Base-by-base conservation (phyloP, 1,284 basidiomycete species). In the Pisolithus thermaeus region DNA sequence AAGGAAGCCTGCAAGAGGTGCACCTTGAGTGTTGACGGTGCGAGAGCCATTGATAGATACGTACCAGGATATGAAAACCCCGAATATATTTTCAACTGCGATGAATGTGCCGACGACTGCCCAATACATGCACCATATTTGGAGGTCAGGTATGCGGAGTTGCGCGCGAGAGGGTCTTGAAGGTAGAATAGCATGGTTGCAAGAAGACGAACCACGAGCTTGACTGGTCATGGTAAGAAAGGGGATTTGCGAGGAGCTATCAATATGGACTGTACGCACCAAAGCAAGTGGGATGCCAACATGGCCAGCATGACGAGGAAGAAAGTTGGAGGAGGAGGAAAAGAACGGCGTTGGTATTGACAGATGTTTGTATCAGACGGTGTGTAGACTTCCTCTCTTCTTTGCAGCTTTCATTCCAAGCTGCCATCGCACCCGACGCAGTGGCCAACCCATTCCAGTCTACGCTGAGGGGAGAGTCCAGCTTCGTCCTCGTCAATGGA, bases 181-280 rank as follows among this genome's bases (percentile, higher is more conserved):
- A 84, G 4, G 84, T 86, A 4, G 74, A 67, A 57, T 78, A 87
- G 56, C 71, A 75, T 0, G 84, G 84, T 3, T 86, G 67, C 1
- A 81, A 69, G 61, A 84, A 83, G 1, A 78, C 81, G 55, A 87
- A 85, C 81, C 81, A 87, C 48, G 81, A 81, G 62, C 84, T 86
- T 27, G 9, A 20, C 54, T n/a, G n/a, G 55, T 32, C 6, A 27
- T 9, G 38, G 18, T 42, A 4, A 22, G 28, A 47, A 4, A 12
- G 12, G 12, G 12, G 4, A 12, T 3, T 35, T 35, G 12, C 32
- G 30, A 11, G 30, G 9, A 11, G 11, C 30, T 11, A 12, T 20
- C 18, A 20, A 20, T 20, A 12, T 12, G 11, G 30, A 30, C 30
- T 9, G 30, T 43, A 45, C 59, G 5, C 4, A 67, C 63, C 60